A percentile compares a stretch with the other conserved stretches of the same genome.
These are phyloP conservation scores for Lodderomyces orthopsilosis DNA, from an alignment of 1,139 yeast genomes.

Conservation along the genomic window DNA sequence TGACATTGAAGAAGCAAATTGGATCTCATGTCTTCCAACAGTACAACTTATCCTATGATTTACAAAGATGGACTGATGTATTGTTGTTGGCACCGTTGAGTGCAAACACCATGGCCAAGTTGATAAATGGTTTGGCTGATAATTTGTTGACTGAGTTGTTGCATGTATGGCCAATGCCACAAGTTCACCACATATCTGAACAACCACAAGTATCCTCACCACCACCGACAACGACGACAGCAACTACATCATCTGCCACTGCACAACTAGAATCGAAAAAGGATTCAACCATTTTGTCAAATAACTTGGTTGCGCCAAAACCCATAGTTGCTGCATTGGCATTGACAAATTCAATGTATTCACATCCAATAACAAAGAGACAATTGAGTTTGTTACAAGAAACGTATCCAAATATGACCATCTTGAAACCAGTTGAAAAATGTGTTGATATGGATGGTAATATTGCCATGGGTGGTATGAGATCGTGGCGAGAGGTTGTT, in stretches of 20 bases:
- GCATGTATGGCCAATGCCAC: constrained; percentile 27
- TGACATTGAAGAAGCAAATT: constrained; percentile 5
- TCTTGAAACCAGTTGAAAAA: constrained; percentile 30
- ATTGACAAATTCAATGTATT: constrained; percentile 27
- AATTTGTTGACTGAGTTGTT: constrained; percentile 26
- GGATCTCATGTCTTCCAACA: constrained; percentile 14
- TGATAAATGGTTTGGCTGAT: constrained; percentile 27
- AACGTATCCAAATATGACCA: constrained; percentile 26
- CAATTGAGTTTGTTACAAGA: constrained; percentile 24
- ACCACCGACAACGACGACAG: background rate
- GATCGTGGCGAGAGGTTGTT: constrained; percentile 31
- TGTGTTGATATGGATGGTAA: constrained; percentile 31
- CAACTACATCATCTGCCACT: background rate
- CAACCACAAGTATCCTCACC: constrained; percentile 5
- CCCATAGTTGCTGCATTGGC: constrained; percentile 30
- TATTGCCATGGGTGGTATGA: constrained; percentile 34
- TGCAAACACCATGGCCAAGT: constrained; percentile 30
- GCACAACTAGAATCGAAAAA: constrained; percentile 9
- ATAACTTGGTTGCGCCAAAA: constrained; percentile 21
- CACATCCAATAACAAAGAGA: constrained; percentile 29
- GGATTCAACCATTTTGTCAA: constrained; percentile 21
- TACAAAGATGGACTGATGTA: constrained; percentile 33
- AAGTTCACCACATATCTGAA: constrained; percentile 5
- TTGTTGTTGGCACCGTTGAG: constrained; percentile 31
- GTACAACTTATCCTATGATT: constrained; percentile 20